Percentiles rank a stretch among this genome's conserved stretches.
These are phyloP conservation scores for Xylariaceae sp. DNA, from an alignment of 2,329 filamentous ascomycete genomes.

Conservation along the genomic window DNA sequence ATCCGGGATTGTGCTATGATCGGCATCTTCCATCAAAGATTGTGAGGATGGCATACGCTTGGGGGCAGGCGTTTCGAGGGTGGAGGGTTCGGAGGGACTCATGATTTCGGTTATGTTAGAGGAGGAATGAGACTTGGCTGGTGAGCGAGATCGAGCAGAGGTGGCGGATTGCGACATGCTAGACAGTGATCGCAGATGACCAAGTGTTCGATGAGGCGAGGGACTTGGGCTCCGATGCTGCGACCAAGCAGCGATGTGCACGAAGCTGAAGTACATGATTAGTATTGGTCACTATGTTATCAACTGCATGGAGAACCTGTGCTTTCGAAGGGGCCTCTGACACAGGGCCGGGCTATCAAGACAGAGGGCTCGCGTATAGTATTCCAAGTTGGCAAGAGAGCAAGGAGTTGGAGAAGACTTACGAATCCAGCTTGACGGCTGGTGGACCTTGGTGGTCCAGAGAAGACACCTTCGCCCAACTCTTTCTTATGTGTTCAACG, in stretches of 20 bases:
- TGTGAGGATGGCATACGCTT: slow-evolving; percentile 32
- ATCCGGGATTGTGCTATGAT: slow-evolving; percentile 67
- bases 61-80: slow-evolving; percentile 28
- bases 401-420: slow-evolving; percentile 15
- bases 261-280: slow-evolving; percentile 38
- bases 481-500: too few species aligned
- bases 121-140: slow-evolving; percentile 26
- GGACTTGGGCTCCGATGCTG: slow-evolving; percentile 35
- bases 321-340: too few species aligned
- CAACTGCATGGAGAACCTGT: not conserved
- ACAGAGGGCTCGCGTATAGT: too few species aligned
- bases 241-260: slow-evolving; percentile 50
- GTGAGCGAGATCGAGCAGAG: slow-evolving; percentile 34
- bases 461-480: slow-evolving; percentile 7
- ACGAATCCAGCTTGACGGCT: slow-evolving; percentile 31
- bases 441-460: slow-evolving; percentile 26
- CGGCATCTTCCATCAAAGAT: slow-evolving; percentile 48
- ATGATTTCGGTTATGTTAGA: slow-evolving; percentile 24
- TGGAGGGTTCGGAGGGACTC: slow-evolving; percentile 22
- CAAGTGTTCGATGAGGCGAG: slow-evolving; percentile 34
- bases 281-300: not conserved
- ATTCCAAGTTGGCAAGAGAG: not conserved
- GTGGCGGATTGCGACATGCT: slow-evolving; percentile 43
- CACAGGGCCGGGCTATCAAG: too few species aligned
- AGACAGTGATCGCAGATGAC: slow-evolving; percentile 51